These are phyloP conservation scores for Hortiboletus campestris DNA, from an alignment of 768 basidiomycete genomes.

Conservation along the genomic window DNA sequence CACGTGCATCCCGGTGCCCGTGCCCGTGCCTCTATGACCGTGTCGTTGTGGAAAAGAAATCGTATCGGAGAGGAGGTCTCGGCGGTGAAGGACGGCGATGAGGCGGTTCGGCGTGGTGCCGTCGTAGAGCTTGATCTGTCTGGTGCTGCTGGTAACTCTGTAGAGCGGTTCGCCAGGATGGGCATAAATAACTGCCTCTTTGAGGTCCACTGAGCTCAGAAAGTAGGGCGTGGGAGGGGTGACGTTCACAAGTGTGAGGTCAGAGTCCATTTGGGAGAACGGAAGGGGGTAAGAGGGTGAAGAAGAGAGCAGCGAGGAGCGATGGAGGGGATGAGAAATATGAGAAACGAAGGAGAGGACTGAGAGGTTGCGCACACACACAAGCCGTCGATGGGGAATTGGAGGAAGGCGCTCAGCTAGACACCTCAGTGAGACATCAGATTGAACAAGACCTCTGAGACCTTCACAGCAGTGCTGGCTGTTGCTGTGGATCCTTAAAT, in stretches of 20 bases:
- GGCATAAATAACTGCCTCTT: conserved; percentile 20
- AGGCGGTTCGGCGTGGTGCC: conserved; percentile 4
- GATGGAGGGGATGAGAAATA: neutral
- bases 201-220: conserved; percentile 19
- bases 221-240: conserved; percentile 29
- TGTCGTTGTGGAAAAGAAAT: conserved; percentile 26
- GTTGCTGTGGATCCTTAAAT: neutral
- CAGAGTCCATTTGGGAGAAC: conserved; percentile 27
- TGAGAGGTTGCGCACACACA: neutral
- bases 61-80: conserved; percentile 27
- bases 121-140: conserved; percentile 17
- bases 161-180: conserved; percentile 24
- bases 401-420: neutral
- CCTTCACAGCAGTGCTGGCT: neutral
- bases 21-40: neutral
- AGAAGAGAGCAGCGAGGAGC: neutral
- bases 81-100: conserved; percentile 26
- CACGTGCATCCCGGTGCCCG: neutral
- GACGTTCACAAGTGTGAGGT: conserved; percentile 25
- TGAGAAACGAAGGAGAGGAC: neutral
- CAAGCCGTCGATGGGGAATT: neutral
- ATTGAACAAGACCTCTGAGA: neutral
- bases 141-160: conserved; percentile 20
- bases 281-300: neutral
- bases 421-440: conserved; percentile 1